Base-by-base conservation (phyloP, 2,329 filamentous ascomycete species). In the Neospermospora avenae region DNA sequence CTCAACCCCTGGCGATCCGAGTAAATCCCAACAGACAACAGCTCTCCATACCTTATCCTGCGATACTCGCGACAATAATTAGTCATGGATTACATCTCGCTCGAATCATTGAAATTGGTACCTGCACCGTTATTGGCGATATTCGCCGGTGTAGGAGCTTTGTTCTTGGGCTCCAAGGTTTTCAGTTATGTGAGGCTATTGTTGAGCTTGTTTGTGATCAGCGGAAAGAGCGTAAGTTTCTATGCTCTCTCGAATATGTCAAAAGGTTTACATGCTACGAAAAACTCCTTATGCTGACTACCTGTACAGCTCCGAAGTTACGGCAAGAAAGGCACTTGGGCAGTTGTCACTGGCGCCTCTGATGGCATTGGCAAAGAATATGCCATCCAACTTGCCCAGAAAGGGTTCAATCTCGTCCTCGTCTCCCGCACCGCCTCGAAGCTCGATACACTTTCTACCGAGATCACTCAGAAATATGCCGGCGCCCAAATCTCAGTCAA, bases 361-460 rank as follows among this genome's bases (percentile, higher is more conserved):
- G 95, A 99, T 76, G 96, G 95, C 65, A 87, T 99, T 64, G 95
- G 95, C 73, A 98, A 96, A 77, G 95, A 99, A 78, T 99, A 91
- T 74, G 91, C 93, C 39, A 82, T 89, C 34, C 92, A 98, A 75
- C 87, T 99, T 59, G 93, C 95, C 24, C 81, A 85, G 63, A 93
- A 95, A 74, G 93, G 93, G 70, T 99, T 93, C 85, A 98, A 97
- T 77, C 81, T 98, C 69, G 80, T 99, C 64, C 90, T 99, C 68
- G 88, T 99, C 63, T 98, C 95, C 48, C 93, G 96, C 70, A 98
- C 96, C n/a, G 83, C 89, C 68, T 91, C 91, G 42, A 99, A 99
- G 78, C 87, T 99, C 67, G 84, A 90, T 57, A 76, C 84, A 1
- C 83, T 99, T 54, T 85, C 90, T 45, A 76, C 83, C 35, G 90